phyloP scores from a whole-genome alignment of 148 eudicot species.

The Persicaria maculosa region DNA sequence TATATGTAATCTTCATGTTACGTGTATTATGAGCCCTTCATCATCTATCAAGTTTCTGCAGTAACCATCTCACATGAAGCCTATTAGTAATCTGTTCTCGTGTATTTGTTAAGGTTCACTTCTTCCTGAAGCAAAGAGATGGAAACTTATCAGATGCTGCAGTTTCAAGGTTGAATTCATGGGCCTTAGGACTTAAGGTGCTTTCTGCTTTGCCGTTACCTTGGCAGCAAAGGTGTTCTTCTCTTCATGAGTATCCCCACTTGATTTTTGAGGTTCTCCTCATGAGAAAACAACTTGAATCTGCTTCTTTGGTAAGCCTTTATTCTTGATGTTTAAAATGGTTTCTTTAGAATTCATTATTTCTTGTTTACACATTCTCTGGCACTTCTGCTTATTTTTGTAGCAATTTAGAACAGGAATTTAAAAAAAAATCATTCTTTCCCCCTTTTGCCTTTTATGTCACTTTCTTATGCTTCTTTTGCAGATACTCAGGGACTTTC shows the following conservation, averaged over 20 bases:
- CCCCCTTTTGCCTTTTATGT: neutral
- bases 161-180: conserved; percentile 77
- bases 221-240: conserved; percentile 98
- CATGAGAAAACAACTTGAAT: conserved; percentile 95
- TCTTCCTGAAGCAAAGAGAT: conserved; percentile 91
- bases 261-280: conserved; percentile 89
- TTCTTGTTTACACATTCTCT: neutral
- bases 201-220: conserved; percentile 91
- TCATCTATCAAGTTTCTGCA: neutral
- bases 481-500: conserved; percentile 90
- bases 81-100: conserved; percentile 4
- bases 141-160: conserved; percentile 78
- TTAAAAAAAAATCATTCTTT: neutral
- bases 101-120: conserved; percentile 65
- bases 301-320: conserved; percentile 82
- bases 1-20: neutral
- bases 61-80: neutral
- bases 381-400: neutral
- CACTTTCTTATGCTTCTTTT: conserved; percentile 16
- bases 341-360: conserved; percentile 6
- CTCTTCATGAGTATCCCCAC: conserved; percentile 95
- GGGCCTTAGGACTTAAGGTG: conserved; percentile 98
- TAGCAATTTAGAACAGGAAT: neutral
- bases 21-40: neutral
- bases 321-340: conserved; percentile 5